Conservation (phyloP, 2,329 filamentous ascomycete genomes). For the Parascedosporium putredinis region DNA sequence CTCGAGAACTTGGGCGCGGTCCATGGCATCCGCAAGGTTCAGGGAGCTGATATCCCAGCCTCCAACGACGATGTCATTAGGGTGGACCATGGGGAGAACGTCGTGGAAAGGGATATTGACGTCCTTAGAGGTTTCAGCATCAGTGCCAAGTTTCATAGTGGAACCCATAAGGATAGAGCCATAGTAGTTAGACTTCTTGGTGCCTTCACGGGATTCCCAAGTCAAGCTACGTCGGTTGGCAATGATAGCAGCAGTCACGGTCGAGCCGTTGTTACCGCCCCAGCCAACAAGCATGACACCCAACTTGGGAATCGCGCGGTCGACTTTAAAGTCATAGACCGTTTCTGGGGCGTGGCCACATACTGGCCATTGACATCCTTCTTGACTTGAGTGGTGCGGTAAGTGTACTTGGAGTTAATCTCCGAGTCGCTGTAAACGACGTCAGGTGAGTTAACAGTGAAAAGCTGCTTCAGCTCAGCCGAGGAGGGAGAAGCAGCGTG, state of each 20-base stretch:
- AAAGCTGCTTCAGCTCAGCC: slow-evolving; percentile 49
- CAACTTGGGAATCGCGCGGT: slow-evolving; percentile 84
- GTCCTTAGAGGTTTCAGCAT: slow-evolving; percentile 73
- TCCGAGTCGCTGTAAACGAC: slow-evolving; percentile 80
- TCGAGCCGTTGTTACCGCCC: slow-evolving; percentile 97
- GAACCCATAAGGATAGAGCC: slow-evolving; percentile 96
- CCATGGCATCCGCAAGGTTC: slow-evolving; percentile 87
- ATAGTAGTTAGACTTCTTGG: slow-evolving; percentile 87
- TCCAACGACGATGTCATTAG: slow-evolving; percentile 87
- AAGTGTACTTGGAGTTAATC: slow-evolving; percentile 91
- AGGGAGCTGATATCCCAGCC: slow-evolving; percentile 95
- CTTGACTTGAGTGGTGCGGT: slow-evolving; percentile 81
- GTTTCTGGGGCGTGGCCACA: slow-evolving; percentile 78
- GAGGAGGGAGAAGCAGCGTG: slow-evolving; percentile 26
- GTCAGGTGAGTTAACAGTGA: slow-evolving; percentile 85
- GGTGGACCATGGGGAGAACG: slow-evolving; percentile 91
- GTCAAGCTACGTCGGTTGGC: slow-evolving; percentile 78
- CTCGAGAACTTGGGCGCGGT: slow-evolving; percentile 88
- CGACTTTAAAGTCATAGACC: slow-evolving; percentile 93
- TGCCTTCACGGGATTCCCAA: slow-evolving; percentile 91
- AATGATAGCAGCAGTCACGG: slow-evolving; percentile 92
- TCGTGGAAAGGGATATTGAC: slow-evolving; percentile 95
- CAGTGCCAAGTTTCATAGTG: slow-evolving; percentile 90
- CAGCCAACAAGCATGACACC: slow-evolving; percentile 96
- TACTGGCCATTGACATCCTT: slow-evolving; percentile 63